Evolutionary conservation across 495 filamentous ascomycete genomes (phyloP).

Genomic region (Xylaria longipes): DNA sequence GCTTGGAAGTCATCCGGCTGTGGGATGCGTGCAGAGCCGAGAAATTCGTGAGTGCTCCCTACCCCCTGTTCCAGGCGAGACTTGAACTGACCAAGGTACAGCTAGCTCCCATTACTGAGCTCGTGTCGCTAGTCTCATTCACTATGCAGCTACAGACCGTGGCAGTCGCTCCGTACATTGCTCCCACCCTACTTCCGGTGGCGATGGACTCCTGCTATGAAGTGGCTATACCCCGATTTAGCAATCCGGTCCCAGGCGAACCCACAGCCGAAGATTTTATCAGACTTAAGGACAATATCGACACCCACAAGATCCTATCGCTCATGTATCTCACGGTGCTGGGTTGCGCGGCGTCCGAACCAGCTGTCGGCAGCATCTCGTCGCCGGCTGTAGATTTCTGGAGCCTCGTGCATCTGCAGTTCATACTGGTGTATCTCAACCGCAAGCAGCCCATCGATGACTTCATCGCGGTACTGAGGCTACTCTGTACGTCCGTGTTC

Average conservation of each 20-base stretch:
- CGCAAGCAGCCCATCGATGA: conserved; percentile 53
- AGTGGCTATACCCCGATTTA: conserved; percentile 41
- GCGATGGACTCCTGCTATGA: conserved; percentile 45
- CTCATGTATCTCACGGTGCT: conserved; percentile 49
- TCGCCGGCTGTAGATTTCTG: conserved; percentile 49
- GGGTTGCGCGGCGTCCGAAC: conserved; percentile 42
- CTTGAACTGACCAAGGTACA: conserved; percentile 31
- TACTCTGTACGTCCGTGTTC: conserved; percentile 51
- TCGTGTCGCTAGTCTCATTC: conserved; percentile 47
- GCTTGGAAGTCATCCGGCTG: conserved; percentile 49
- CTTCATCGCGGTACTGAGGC: conserved; percentile 46
- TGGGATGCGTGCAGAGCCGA: conserved; percentile 54
- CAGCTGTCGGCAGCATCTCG: conserved; percentile 27
- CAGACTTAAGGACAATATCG: conserved; percentile 40
- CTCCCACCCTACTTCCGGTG: conserved; percentile 48
- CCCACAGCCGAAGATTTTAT: conserved; percentile 33
- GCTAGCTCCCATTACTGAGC: conserved; percentile 51
- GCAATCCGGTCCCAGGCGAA: conserved; percentile 33
- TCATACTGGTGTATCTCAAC: conserved; percentile 51
- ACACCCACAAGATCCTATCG: conserved; percentile 47
- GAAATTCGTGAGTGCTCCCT: conserved; percentile 28
- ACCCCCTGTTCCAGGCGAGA: background rate
- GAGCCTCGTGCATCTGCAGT: conserved; percentile 54
- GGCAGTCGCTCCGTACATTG: conserved; percentile 50
- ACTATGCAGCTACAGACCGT: conserved; percentile 49